Conservation (phyloP, 257 asterid species). For the Haberlea rhodopensis region DNA sequence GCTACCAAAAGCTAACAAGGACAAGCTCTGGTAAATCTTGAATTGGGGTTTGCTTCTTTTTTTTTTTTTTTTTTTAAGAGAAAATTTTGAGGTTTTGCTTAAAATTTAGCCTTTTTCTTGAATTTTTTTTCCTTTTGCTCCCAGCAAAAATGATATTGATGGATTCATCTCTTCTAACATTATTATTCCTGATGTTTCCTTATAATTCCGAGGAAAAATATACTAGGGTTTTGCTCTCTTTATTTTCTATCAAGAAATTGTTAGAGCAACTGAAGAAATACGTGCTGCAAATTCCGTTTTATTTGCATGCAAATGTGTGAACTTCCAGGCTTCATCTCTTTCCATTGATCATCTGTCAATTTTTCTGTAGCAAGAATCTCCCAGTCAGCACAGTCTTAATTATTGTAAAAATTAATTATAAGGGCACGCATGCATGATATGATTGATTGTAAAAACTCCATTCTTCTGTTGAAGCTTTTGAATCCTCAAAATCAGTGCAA, state of each 20-base stretch:
- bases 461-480: background rate
- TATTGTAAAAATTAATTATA: too few relatives aligned
- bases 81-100: background rate
- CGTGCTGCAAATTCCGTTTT: background rate
- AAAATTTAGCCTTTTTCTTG: background rate
- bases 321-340: background rate
- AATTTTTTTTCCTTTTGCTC: background rate
- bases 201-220: background rate
- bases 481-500: background rate
- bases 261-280: background rate
- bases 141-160: too few relatives aligned
- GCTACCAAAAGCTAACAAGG: slow-evolving; percentile 48
- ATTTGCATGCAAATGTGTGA: background rate
- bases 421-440: background rate
- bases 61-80: background rate
- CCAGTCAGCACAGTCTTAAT: background rate
- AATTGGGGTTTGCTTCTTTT: slow-evolving; percentile 12
- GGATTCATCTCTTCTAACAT: too few relatives aligned
- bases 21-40: slow-evolving; percentile 38
- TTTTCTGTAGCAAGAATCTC: background rate
- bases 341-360: background rate
- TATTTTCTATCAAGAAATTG: background rate
- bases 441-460: background rate
- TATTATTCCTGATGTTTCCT: background rate
- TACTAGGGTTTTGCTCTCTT: background rate